Evolutionary conservation across 2,329 filamentous ascomycete genomes (phyloP), one percentile per base, ranked within the genome.

Genomic region (Beauveria asiatica): DNA sequence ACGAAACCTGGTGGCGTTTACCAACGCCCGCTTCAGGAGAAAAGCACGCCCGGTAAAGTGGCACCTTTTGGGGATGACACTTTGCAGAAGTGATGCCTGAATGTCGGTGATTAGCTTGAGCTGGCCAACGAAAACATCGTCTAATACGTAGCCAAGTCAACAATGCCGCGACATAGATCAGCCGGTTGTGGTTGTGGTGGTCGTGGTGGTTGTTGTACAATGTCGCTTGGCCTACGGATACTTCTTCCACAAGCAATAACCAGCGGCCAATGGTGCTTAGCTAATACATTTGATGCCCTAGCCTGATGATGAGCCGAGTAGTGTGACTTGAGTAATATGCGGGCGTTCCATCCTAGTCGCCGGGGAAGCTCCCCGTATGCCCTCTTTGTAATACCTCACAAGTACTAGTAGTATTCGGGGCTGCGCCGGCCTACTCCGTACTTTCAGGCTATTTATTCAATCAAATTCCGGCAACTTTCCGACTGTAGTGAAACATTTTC

Each of bases 291-390:
- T 7, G 51, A 13, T 54, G 19, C 37, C 9, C 10, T 25, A 21
- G 23, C 21, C 21, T 19, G 46, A 17, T 41, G n/a, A 17, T 23
- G 33, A 8, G 27, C 21, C 33, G 23, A 16, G 45, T 49, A 25
- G 45, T 50, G 55, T 57, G 55, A 57, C 55, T 25, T 42, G 10
- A 21, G 11, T 16, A 41, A 16, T 27, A 46, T 57, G 44, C 55
- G 45, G 45, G 55, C 55, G 55, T 37, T 5, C 6, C 23, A 49
- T 25, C 30, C 54, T 33, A 25, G 55, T 57, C 33, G 21, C 17
- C 55, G 45, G 55, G 55, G 55, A 57, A 49, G 55, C 33, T 37
- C 27, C 45, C 55, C 55, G 55, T 23, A n/a, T 33, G 53, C 53
- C 37, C 25, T 41, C 33, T 41, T 23, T 25, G 33, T 37, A 37